Conservation (phyloP, 129 eudicot genomes). For the Dittrichia graveolens region DNA sequence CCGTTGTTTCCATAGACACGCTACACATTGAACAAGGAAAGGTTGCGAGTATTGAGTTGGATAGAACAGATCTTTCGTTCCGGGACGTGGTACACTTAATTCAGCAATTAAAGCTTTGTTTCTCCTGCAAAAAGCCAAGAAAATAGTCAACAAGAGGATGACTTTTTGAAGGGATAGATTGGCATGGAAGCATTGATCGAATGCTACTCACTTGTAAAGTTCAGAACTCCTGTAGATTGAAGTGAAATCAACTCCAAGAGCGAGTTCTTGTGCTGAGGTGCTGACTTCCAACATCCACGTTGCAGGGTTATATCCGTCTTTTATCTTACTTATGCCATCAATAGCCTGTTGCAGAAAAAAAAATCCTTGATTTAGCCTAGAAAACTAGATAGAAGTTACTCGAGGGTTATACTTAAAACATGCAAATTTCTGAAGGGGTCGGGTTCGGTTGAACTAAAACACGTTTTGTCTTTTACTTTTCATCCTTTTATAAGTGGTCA, state of each 20-base stretch:
- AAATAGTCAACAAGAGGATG: slow-evolving; percentile 1
- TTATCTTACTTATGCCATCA: slow-evolving; percentile 58
- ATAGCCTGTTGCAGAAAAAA: slow-evolving; percentile 28
- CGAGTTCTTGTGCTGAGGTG: slow-evolving; percentile 50
- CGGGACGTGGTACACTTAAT: slow-evolving; percentile 42
- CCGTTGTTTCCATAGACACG: slow-evolving; percentile 59
- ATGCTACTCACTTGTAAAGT: slow-evolving; percentile 39
- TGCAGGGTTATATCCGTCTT: slow-evolving; percentile 70
- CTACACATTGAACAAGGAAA: slow-evolving; percentile 42
- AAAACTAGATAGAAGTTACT: too few relatives aligned
- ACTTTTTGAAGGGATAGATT: not conserved
- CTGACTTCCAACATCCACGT: slow-evolving; percentile 81
- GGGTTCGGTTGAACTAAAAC: too few relatives aligned
- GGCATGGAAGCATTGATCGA: not conserved
- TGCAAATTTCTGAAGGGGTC: too few relatives aligned
- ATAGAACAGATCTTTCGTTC: slow-evolving; percentile 39
- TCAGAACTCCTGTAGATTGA: slow-evolving; percentile 59
- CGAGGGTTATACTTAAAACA: too few relatives aligned
- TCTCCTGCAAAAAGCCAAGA: slow-evolving; percentile 36
- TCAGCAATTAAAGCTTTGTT: slow-evolving; percentile 48
- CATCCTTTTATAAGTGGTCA: too few relatives aligned
- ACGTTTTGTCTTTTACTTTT: too few relatives aligned
- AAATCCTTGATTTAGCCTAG: not conserved
- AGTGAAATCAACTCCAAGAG: slow-evolving; percentile 54
- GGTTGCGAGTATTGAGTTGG: slow-evolving; percentile 46